Evolutionary conservation across 345 rosid genomes (phyloP).

Genomic region (Citrus trifoliata): DNA sequence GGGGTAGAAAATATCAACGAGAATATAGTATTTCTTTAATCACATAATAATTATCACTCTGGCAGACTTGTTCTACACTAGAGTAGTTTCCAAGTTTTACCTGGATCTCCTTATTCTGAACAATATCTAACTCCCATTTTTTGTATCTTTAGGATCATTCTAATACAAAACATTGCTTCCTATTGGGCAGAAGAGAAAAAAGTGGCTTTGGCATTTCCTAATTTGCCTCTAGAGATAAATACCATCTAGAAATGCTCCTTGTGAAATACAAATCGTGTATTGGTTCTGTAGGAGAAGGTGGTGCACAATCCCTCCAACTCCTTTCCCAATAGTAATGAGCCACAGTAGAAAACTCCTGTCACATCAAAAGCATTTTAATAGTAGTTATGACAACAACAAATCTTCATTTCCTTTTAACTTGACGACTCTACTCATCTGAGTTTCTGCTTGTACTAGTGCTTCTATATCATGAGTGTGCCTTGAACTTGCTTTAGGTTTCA

Average conservation of each 20-base stretch:
- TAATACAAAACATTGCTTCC: not conserved
- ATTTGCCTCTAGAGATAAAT: not conserved
- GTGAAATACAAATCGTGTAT: conserved; percentile 54
- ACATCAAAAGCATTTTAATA: not conserved
- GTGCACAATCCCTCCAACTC: conserved; percentile 49
- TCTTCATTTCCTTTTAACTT: not conserved
- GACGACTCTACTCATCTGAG: not conserved
- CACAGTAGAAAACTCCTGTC: conserved; percentile 58
- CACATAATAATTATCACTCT: not conserved
- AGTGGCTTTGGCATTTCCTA: not conserved
- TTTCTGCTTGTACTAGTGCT: not conserved
- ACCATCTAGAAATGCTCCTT: conserved; percentile 44
- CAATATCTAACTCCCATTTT: not conserved
- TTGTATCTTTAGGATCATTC: not conserved
- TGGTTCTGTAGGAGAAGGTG: conserved; percentile 46
- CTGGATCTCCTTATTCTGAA: not conserved
- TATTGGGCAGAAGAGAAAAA: not conserved
- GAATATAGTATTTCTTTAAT: not conserved
- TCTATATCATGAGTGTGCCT: not conserved
- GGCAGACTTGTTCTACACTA: not conserved
- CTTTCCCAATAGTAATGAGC: conserved; percentile 39
- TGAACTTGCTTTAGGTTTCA: not conserved
- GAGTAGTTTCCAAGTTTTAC: not conserved
- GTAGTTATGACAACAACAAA: not conserved
- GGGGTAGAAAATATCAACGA: not conserved